These are phyloP conservation scores for Nothopassalora personata DNA, from an alignment of 2,329 filamentous ascomycete genomes.

Conservation along the genomic window DNA sequence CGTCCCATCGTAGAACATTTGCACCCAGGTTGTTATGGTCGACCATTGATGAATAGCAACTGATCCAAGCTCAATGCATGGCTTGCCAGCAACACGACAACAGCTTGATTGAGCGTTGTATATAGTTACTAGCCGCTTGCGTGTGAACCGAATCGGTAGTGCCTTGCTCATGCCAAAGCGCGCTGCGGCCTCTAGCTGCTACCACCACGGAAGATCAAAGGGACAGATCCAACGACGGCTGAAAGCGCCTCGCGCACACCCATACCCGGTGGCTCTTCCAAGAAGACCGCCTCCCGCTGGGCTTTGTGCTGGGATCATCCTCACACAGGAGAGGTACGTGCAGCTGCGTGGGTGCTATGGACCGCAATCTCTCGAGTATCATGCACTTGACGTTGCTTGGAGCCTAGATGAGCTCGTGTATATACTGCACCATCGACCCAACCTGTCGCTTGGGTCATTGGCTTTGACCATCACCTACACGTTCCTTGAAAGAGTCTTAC, in stretches of 20 bases:
- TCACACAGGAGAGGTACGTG: conserved; percentile 16
- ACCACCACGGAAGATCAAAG: neutral
- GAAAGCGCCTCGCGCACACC: conserved; percentile 9
- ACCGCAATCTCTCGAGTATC: conserved; percentile 20
- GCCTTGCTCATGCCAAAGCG: no score
- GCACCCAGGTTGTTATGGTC: no score
- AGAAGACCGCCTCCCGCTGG: conserved; percentile 19
- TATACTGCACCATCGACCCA: conserved; percentile 15
- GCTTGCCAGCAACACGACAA: no score
- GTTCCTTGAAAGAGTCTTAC: conserved; percentile 14
- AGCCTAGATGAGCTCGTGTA: conserved; percentile 15
- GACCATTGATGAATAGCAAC: no score
- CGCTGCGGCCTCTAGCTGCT: no score
- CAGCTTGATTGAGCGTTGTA: no score
- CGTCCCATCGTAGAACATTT: no score
- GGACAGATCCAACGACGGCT: conserved; percentile 14
- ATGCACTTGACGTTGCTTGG: conserved; percentile 8
- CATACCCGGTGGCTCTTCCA: conserved; percentile 14
- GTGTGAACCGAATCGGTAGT: no score
- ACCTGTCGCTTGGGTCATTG: conserved; percentile 15
- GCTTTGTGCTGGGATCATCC: conserved; percentile 18
- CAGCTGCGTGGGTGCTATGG: conserved; percentile 19
- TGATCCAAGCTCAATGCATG: no score
- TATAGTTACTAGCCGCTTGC: no score
- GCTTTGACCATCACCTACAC: conserved; percentile 19